Evolutionary conservation across 306 rosid genomes (phyloP).

Genomic region (Cicer judaicum): DNA sequence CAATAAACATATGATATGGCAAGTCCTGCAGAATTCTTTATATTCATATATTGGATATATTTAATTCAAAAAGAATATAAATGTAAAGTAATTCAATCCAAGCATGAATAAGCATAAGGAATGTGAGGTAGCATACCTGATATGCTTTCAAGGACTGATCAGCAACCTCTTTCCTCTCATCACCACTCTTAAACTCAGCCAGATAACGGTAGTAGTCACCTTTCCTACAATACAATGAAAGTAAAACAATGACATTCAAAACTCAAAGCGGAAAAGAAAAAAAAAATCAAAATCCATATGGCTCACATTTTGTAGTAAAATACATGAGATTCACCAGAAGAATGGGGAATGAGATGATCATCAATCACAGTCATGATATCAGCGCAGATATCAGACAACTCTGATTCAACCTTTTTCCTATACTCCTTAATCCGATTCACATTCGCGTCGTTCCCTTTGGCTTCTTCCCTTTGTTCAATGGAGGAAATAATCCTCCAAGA

Average conservation of each 20-base stretch:
- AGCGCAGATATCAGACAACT: constrained; percentile 54
- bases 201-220: constrained; percentile 67
- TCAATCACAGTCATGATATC: constrained; percentile 64
- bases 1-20: background rate
- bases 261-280: background rate
- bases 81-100: background rate
- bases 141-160: constrained; percentile 68
- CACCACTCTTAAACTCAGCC: constrained; percentile 58
- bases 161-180: constrained; percentile 67
- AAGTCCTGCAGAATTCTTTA: background rate
- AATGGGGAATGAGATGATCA: constrained; percentile 57
- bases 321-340: constrained; percentile 53
- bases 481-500: constrained; percentile 72
- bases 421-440: constrained; percentile 59
- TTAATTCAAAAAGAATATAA: background rate
- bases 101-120: constrained; percentile 1
- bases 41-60: background rate
- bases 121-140: constrained; percentile 46
- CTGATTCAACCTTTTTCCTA: constrained; percentile 58
- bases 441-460: constrained; percentile 54
- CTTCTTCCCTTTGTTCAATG: constrained; percentile 62
- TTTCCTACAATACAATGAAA: constrained; percentile 53
- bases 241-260: constrained; percentile 22
- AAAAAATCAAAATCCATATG: background rate
- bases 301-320: constrained; percentile 64